phyloP scores from a whole-genome alignment of 208 protist species.

The Phytomonas francai region DNA sequence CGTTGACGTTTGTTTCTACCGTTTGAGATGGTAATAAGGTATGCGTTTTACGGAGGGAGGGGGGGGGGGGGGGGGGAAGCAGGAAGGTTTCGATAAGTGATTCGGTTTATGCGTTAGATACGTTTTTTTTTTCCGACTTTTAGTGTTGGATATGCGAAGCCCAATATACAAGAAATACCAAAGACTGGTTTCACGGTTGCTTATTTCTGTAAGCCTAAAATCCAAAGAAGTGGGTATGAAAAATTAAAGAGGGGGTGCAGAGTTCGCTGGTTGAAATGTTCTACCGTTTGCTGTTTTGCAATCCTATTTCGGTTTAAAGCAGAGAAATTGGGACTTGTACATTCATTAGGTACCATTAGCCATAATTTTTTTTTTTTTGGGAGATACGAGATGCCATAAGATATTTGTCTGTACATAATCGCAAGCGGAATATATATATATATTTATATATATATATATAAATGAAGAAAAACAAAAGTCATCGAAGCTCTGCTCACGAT shows the following conservation, averaged over 20 bases:
- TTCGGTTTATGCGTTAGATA: background rate
- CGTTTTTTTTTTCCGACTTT: background rate
- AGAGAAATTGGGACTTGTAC: background rate
- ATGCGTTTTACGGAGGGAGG: background rate
- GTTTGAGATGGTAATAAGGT: slow-evolving; percentile 8
- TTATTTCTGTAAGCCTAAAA: background rate
- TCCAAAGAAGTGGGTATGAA: background rate
- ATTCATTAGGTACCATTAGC: background rate
- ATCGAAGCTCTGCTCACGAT: background rate
- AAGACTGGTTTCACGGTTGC: background rate
- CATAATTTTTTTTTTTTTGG: background rate
- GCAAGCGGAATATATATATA: background rate
- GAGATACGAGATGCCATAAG: background rate
- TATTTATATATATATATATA: background rate
- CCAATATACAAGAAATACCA: background rate
- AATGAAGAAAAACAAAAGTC: background rate
- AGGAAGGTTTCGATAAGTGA: background rate
- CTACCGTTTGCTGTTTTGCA: background rate
- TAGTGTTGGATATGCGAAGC: background rate
- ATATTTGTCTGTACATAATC: background rate
- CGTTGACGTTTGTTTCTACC: background rate
- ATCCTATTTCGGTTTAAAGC: background rate
- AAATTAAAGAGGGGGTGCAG: slow-evolving; percentile 9
- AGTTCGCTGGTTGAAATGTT: slow-evolving; percentile 1
- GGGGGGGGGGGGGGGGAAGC: background rate